These are phyloP conservation scores for Inga oerstediana DNA, from an alignment of 306 rosid species.

Conservation along the genomic window DNA sequence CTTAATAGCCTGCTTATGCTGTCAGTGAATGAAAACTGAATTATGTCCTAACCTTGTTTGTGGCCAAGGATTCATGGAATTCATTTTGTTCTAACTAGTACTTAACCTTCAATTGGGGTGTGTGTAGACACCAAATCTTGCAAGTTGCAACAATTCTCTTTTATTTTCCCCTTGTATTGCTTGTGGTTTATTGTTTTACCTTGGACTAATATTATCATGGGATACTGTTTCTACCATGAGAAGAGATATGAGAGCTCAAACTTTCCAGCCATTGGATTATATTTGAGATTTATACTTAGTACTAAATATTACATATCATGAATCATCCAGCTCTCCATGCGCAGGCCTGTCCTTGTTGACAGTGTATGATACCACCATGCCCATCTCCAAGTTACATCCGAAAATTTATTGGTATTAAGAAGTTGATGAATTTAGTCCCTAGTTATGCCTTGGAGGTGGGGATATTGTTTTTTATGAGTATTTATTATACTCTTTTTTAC, in stretches of 20 bases:
- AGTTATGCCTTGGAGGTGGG: not conserved
- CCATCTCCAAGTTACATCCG: not conserved
- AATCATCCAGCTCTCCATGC: not conserved
- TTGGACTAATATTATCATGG: not conserved
- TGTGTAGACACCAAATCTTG: slow-evolving; percentile 1
- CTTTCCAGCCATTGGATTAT: not conserved
- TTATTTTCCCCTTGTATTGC: slow-evolving; percentile 17
- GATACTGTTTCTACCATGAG: slow-evolving; percentile 11
- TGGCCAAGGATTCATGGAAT: slow-evolving; percentile 2
- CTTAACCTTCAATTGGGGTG: slow-evolving; percentile 13
- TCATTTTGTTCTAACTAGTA: slow-evolving; percentile 9
- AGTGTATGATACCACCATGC: not conserved
- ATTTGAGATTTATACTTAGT: not conserved
- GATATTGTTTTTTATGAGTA: not conserved
- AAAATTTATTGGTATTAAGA: slow-evolving; percentile 9
- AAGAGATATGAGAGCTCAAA: not conserved
- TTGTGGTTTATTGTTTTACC: not conserved
- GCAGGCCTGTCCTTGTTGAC: not conserved
- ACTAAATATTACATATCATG: not conserved
- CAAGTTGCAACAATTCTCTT: slow-evolving; percentile 14
- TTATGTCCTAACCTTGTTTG: not conserved
- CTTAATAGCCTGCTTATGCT: slow-evolving; percentile 1
- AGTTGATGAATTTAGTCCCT: not conserved
- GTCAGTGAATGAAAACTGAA: not conserved
- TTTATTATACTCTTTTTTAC: too few species aligned